phyloP scores from a whole-genome alignment of 352 stramenopile genomes.

The Phytophthora fragariae region DNA sequence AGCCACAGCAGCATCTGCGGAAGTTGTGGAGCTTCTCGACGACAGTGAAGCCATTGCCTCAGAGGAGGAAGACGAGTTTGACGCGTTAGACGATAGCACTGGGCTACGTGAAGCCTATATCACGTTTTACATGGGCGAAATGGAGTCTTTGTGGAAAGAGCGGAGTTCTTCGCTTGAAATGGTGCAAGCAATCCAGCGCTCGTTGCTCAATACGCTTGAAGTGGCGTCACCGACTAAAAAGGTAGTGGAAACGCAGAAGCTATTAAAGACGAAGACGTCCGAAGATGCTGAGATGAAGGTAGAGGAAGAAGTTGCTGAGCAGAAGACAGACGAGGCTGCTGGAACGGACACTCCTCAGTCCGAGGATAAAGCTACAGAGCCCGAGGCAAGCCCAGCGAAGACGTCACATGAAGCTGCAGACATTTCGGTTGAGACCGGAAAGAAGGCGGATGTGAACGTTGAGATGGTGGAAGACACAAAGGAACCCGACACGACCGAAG shows the following conservation, averaged over 20 bases:
- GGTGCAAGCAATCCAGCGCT: constrained; percentile 75
- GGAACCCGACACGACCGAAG: neutral
- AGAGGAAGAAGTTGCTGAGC: constrained; percentile 17
- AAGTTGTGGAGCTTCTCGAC: constrained; percentile 34
- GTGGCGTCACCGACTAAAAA: constrained; percentile 7
- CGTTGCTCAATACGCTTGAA: constrained; percentile 44
- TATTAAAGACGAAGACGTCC: constrained; percentile 4
- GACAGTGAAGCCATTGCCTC: constrained; percentile 9
- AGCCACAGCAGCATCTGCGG: neutral
- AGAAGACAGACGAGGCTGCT: constrained; percentile 10
- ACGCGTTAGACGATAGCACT: constrained; percentile 55
- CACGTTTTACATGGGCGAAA: constrained; percentile 83
- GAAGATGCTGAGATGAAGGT: constrained; percentile 41
- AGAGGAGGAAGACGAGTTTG: constrained; percentile 27
- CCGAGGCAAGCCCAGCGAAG: neutral
- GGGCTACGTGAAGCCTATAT: constrained; percentile 73
- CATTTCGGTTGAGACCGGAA: constrained; percentile 2
- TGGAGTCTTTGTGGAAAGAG: constrained; percentile 86
- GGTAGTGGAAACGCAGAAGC: constrained; percentile 7
- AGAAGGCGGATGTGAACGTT: neutral
- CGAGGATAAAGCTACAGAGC: constrained; percentile 9
- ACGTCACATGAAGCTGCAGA: neutral
- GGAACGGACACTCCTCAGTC: constrained; percentile 9
- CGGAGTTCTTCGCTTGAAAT: constrained; percentile 78
- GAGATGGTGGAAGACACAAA: neutral